Conservation (phyloP, 1,284 basidiomycete genomes). For the Puccinia novopanici region DNA sequence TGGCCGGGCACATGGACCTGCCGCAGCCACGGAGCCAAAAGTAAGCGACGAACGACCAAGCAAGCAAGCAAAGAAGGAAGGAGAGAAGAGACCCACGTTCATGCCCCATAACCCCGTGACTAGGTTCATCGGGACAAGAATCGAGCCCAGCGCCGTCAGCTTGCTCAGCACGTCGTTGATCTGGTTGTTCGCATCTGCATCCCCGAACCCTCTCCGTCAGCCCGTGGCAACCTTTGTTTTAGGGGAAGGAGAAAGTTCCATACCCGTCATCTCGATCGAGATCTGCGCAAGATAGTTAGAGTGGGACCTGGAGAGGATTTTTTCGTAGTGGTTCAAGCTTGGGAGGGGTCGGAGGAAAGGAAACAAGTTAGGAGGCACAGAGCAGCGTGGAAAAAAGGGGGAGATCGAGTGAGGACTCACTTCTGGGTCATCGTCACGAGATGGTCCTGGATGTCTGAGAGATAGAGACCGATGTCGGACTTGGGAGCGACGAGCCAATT, state of each 20-base stretch:
- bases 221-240: neutral
- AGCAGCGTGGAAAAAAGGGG: neutral
- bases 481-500: constrained; percentile 99
- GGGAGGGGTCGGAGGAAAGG: neutral
- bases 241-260: neutral
- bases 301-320: constrained; percentile 95
- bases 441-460: constrained; percentile 95
- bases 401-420: constrained; percentile 51
- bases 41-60: neutral
- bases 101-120: constrained; percentile 76
- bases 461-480: constrained; percentile 92
- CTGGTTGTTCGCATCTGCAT: constrained; percentile 94
- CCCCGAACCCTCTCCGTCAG: constrained; percentile 51
- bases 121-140: constrained; percentile 70
- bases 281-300: constrained; percentile 99
- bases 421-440: constrained; percentile 99
- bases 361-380: neutral
- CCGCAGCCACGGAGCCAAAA: no score
- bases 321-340: constrained; percentile 92
- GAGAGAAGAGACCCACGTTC: constrained; percentile 65
- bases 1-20: constrained; percentile 79
- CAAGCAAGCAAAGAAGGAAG: neutral
- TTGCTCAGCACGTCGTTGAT: constrained; percentile 99
- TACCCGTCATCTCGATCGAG: constrained; percentile 80
- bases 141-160: constrained; percentile 94